Percentiles rank a stretch among this genome's conserved stretches.
These are phyloP conservation scores for Nidularia pulvinata DNA, from an alignment of 768 basidiomycete genomes.

Conservation along the genomic window DNA sequence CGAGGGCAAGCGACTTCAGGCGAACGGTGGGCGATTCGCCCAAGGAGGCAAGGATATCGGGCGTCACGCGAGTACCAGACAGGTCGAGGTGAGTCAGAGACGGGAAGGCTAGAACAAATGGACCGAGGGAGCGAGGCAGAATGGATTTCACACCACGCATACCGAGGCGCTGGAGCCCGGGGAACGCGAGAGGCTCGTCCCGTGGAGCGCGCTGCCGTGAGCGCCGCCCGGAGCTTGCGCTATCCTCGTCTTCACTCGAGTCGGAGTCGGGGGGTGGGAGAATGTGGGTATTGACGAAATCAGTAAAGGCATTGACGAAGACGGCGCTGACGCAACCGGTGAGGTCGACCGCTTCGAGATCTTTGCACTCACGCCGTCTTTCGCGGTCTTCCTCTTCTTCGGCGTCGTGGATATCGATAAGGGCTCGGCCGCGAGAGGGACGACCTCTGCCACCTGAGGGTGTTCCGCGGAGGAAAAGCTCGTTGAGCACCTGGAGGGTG, in stretches of 20 bases:
- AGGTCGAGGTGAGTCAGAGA: constrained; percentile 89
- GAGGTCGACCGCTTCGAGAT: constrained; percentile 88
- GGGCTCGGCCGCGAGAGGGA: constrained; percentile 59
- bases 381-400: constrained; percentile 77
- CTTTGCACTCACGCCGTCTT: constrained; percentile 68
- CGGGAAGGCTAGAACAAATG: constrained; percentile 82
- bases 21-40: constrained; percentile 63
- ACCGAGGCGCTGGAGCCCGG: constrained; percentile 76
- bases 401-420: constrained; percentile 49
- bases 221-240: constrained; percentile 14
- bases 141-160: constrained; percentile 84
- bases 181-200: constrained; percentile 61
- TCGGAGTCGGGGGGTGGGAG: constrained; percentile 38
- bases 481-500: constrained; percentile 81
- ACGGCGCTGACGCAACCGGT: constrained; percentile 95
- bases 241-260: constrained; percentile 40
- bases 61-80: constrained; percentile 81
- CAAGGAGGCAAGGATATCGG: constrained; percentile 72
- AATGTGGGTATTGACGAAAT: constrained; percentile 76
- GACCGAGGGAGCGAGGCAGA: constrained; percentile 61
- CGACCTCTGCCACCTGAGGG: constrained; percentile 71
- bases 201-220: constrained; percentile 28
- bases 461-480: constrained; percentile 86
- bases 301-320: constrained; percentile 83
- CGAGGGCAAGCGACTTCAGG: constrained; percentile 80